Evolutionary conservation across 768 basidiomycete species (phyloP), one percentile per base, ranked within the genome.

Genomic region (Cystofilobasidium capitatum): DNA sequence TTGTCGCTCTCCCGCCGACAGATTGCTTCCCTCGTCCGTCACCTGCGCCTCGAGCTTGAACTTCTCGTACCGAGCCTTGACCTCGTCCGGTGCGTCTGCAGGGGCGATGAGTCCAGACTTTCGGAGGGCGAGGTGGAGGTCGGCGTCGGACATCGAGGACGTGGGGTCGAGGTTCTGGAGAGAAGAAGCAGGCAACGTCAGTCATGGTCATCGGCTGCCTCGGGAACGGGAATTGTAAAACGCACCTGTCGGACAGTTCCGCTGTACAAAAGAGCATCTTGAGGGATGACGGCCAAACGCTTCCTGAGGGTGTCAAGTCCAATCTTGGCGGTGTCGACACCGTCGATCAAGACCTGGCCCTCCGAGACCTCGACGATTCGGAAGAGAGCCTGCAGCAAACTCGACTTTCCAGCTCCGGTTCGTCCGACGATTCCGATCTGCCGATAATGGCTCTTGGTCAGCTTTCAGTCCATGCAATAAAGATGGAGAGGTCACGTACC

Each of bases 281-380:
- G 88, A 0, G 87, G 88, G 16, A 89, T 86, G 45, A 88, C 80
- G 5, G 86, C 83, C 3, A 88, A 75, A 22, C 81, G 78, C 29
- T 76, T 75, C 6, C 85, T 80, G 1, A 86, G 78, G 20, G 76
- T 79, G 66, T 83, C 81, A 10, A 88, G 78, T 0, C 84, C 85
- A 31, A 88, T 78, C 17, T 78, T 73, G 26, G 75, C 75, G 69
- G 82, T 84, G 71, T 87, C 80, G 35, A 75, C 73, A 2, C 82
- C 83, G 70, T 86, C 85, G 55, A 86, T 83, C 44, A 79, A 76
- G 65, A 90, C 84, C 26, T 73, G 74, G 0, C 89, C 88, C 0
- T 76, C 74, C 42, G 80, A 78, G 26, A 86, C 73, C 75, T 87
- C 85, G 51, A 88, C 84, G 47, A 83, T 82, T 14, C 79, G 76